These are phyloP conservation scores for Cryoendolithus antarcticus DNA, from an alignment of 2,329 filamentous ascomycete genomes.

Conservation along the genomic window DNA sequence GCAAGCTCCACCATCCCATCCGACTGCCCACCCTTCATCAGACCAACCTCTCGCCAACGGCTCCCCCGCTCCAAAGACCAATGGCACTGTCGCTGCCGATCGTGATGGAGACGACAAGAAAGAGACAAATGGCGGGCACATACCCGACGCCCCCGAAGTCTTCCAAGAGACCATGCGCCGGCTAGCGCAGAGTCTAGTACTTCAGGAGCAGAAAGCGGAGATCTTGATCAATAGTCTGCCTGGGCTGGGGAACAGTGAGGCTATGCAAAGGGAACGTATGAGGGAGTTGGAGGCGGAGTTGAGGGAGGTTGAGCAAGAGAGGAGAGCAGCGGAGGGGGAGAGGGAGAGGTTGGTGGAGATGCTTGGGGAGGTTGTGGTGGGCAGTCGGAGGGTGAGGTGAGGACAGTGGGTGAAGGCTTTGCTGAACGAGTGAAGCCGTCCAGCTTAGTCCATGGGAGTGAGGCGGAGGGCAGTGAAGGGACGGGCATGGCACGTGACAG, in stretches of 20 bases:
- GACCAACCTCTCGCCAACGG: conserved; percentile 12
- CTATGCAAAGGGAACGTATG: conserved; percentile 56
- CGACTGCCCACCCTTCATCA: conserved; percentile 2
- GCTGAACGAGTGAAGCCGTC: no score
- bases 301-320: conserved; percentile 29
- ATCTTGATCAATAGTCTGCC: conserved; percentile 61
- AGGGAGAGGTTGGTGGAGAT: conserved; percentile 29
- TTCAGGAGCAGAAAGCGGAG: conserved; percentile 77
- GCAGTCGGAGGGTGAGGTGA: conserved; percentile 14
- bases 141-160: conserved; percentile 51
- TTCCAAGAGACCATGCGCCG: conserved; percentile 59
- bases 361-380: conserved; percentile 37
- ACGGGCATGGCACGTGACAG: not conserved
- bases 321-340: conserved; percentile 28
- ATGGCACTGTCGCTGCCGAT: conserved; percentile 8
- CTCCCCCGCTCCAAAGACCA: conserved; percentile 4
- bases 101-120: conserved; percentile 2
- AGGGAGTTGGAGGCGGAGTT: conserved; percentile 32
- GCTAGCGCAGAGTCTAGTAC: conserved; percentile 61
- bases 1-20: conserved; percentile 14
- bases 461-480: not conserved
- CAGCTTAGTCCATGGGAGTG: no score
- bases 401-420: conserved; percentile 19
- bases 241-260: conserved; percentile 65
- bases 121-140: conserved; percentile 15